A percentile compares a stretch with the other conserved stretches of the same genome.
Evolutionary conservation across 2,329 filamentous ascomycete species (phyloP).

Genomic region (Nothopassalora personata): DNA sequence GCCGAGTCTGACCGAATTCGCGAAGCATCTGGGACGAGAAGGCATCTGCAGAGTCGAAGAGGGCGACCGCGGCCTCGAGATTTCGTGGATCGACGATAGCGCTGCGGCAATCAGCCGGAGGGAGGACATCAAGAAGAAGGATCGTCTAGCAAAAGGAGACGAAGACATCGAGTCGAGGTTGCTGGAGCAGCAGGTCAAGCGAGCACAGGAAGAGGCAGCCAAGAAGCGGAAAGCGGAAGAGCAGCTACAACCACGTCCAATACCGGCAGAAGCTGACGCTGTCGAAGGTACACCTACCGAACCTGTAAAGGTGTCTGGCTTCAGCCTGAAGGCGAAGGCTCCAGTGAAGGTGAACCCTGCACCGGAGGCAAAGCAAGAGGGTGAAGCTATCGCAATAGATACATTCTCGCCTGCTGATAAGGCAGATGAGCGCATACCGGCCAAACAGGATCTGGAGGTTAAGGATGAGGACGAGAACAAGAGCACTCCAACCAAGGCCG

Average conservation of each 20-base stretch:
- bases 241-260: neutral
- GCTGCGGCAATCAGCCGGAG: conserved; percentile 75
- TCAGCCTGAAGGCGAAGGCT: conserved; percentile 30
- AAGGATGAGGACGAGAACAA: conserved; percentile 14
- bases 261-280: conserved; percentile 22
- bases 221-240: conserved; percentile 50
- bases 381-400: conserved; percentile 27
- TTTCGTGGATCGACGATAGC: conserved; percentile 87
- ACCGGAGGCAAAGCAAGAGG: conserved; percentile 10
- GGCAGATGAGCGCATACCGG: conserved; percentile 3
- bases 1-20: conserved; percentile 83
- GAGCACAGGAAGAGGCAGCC: conserved; percentile 62
- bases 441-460: conserved; percentile 4
- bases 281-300: conserved; percentile 31
- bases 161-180: conserved; percentile 81
- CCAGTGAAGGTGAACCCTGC: conserved; percentile 14
- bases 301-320: conserved; percentile 33
- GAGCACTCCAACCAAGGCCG: conserved; percentile 27
- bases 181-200: conserved; percentile 76
- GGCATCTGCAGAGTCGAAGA: conserved; percentile 88
- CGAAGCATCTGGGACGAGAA: conserved; percentile 77
- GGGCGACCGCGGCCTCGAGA: conserved; percentile 76
- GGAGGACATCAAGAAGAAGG: conserved; percentile 76
- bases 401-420: conserved; percentile 26
- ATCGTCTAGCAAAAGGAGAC: conserved; percentile 82